Percentiles rank a stretch among this genome's conserved stretches.
These are phyloP conservation scores for Solanum pinnatisectum DNA, from an alignment of 257 asterid species.

Conservation along the genomic window DNA sequence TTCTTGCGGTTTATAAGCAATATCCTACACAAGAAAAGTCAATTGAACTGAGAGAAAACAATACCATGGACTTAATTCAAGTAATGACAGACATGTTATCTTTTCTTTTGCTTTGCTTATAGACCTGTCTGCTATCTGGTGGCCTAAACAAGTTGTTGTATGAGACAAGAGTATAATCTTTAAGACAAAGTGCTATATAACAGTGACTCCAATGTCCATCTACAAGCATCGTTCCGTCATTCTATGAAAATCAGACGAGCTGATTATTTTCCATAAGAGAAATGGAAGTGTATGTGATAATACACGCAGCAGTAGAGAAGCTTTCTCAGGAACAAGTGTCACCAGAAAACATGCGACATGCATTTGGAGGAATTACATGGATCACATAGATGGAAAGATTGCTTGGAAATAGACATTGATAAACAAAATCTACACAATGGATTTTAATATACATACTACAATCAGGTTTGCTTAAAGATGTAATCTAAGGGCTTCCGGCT, in stretches of 20 bases:
- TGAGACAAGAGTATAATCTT: neutral
- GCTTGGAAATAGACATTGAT: neutral
- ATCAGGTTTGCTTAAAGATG: neutral
- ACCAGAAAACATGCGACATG: neutral
- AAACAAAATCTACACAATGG: neutral
- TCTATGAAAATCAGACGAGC: neutral
- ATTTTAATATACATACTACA: neutral
- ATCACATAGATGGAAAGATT: neutral
- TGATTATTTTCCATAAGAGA: neutral
- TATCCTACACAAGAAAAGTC: slow-evolving; percentile 46
- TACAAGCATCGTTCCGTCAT: neutral
- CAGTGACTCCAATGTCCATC: neutral
- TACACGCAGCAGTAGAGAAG: neutral
- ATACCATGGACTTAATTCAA: neutral
- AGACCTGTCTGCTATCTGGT: neutral
- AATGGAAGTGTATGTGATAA: neutral
- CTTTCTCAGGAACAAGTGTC: neutral
- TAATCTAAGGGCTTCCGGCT: neutral
- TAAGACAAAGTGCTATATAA: neutral
- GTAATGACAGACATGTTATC: neutral
- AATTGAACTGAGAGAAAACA: neutral
- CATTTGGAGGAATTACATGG: neutral
- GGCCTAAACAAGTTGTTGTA: neutral
- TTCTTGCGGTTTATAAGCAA: slow-evolving; percentile 89
- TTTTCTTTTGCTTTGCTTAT: neutral